Conservation (phyloP, 208 protist species). For the Acanthamoeba royreba region DNA sequence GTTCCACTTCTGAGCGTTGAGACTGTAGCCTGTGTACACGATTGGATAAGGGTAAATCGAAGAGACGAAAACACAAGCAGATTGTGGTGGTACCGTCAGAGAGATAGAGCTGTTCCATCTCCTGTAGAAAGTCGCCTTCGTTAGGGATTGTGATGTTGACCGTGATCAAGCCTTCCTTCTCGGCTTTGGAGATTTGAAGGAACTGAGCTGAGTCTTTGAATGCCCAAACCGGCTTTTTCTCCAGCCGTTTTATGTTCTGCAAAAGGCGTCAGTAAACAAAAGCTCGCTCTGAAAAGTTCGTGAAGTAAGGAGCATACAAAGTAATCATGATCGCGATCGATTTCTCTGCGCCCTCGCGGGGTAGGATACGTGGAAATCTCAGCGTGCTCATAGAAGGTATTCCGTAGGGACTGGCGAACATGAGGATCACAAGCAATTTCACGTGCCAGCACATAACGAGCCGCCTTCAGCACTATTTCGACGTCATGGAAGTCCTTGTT, state of each 20-base stretch:
- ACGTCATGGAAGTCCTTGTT: neutral
- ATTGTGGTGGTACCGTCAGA: neutral
- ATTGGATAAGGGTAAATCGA: too few species aligned
- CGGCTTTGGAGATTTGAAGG: slow-evolving; percentile 7
- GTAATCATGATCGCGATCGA: neutral
- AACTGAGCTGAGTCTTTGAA: slow-evolving; percentile 24
- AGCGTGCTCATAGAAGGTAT: neutral
- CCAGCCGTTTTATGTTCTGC: neutral
- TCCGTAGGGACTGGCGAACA: neutral
- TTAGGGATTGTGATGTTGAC: neutral
- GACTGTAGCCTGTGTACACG: slow-evolving; percentile 13
- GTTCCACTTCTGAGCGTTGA: slow-evolving; percentile 24
- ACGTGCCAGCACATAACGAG: neutral
- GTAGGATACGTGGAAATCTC: slow-evolving; percentile 15
- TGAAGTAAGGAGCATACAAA: neutral
- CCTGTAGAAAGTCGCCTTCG: slow-evolving; percentile 20
- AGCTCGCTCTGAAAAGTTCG: neutral
- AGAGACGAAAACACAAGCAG: too few species aligned
- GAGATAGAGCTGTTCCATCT: slow-evolving; percentile 34
- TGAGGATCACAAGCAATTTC: slow-evolving; percentile 6
- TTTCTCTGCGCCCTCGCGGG: neutral
- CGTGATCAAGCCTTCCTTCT: slow-evolving; percentile 24
- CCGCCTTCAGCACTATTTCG: neutral
- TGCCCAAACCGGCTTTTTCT: neutral
- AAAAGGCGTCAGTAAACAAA: neutral